A percentile compares a stretch with the other conserved stretches of the same genome.
Evolutionary conservation across 1,284 basidiomycete genomes (phyloP).

Genomic region (Lentinula novae-zelandiae): DNA sequence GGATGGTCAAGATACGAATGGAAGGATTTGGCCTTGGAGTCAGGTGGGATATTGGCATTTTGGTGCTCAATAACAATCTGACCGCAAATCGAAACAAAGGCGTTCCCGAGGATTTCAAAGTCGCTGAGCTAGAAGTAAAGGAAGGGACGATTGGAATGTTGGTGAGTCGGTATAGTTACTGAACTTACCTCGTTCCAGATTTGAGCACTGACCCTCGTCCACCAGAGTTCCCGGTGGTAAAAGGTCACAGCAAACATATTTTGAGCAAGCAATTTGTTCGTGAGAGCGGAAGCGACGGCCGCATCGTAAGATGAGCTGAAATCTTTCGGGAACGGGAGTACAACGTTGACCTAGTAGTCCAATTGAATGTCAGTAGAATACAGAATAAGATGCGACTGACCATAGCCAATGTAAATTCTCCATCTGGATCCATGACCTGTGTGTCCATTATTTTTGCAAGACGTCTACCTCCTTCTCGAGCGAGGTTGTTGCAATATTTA

Average conservation of each 20-base stretch:
- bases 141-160: too few species aligned
- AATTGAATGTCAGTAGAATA: not conserved
- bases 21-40: not conserved
- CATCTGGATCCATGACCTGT: constrained; percentile 51
- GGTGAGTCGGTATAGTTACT: too few species aligned
- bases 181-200: constrained; percentile 61
- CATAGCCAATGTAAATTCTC: constrained; percentile 72
- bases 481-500: constrained; percentile 72
- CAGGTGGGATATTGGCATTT: not conserved
- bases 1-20: not conserved
- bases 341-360: constrained; percentile 45
- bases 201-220: constrained; percentile 59
- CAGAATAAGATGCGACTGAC: constrained; percentile 33
- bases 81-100: not conserved
- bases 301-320: constrained; percentile 26
- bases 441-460: constrained; percentile 63
- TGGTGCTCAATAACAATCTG: not conserved
- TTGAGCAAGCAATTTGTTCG: constrained; percentile 33
- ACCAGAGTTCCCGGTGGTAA: constrained; percentile 55
- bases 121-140: not conserved
- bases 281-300: constrained; percentile 28
- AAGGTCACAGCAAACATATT: constrained; percentile 34
- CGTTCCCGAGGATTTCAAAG: not conserved
- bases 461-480: constrained; percentile 65
- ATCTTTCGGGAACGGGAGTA: constrained; percentile 44